phyloP scores from a whole-genome alignment of 2,329 filamentous ascomycete species.

The Hymenoscyphus scutula region DNA sequence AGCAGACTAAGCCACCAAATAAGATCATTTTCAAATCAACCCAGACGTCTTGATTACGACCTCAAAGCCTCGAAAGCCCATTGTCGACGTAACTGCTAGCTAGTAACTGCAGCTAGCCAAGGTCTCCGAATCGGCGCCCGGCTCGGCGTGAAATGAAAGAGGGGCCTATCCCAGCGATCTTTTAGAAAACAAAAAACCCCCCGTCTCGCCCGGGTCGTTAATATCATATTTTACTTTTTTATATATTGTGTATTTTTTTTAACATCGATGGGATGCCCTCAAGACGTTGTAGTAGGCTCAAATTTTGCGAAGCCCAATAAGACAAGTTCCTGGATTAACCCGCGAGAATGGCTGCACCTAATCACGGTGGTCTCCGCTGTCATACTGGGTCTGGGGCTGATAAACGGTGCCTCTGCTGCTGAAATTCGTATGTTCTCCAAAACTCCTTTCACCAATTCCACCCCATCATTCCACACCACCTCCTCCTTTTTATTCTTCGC shows the following conservation, averaged over 20 bases:
- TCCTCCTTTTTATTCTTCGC: background rate
- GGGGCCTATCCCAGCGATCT: background rate
- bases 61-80: too few species aligned
- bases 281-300: background rate
- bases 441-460: background rate
- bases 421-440: background rate
- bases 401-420: background rate
- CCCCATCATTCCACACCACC: background rate
- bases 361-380: background rate
- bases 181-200: background rate
- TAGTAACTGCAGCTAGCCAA: too few species aligned
- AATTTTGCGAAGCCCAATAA: background rate
- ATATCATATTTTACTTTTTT: background rate
- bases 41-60: too few species aligned
- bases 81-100: too few species aligned
- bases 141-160: background rate
- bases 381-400: background rate
- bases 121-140: background rate
- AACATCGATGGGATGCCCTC: constrained; percentile 3
- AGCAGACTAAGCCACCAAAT: background rate
- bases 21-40: too few species aligned
- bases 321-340: background rate
- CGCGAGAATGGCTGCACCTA: constrained; percentile 1
- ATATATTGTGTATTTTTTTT: background rate
- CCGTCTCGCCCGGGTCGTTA: background rate